Evolutionary conservation across 1,284 basidiomycete genomes (phyloP).

Genomic region (Rhodotorula mucilaginosa): DNA sequence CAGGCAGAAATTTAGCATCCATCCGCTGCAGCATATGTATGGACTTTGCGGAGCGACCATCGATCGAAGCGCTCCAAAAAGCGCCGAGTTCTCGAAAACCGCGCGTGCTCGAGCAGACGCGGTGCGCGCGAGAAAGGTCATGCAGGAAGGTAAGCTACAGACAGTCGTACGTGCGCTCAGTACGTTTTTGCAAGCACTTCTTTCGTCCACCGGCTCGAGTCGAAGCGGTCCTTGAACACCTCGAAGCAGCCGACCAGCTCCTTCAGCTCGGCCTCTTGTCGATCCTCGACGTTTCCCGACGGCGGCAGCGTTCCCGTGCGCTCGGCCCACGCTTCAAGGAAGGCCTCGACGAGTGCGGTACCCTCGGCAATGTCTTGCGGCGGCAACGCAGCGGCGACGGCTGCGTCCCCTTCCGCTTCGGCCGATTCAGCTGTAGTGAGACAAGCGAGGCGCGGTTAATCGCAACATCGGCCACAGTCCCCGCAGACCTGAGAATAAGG

Average conservation of each 20-base stretch:
- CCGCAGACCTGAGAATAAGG: neutral
- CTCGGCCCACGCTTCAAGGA: conserved; percentile 71
- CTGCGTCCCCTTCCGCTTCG: neutral
- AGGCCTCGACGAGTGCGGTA: conserved; percentile 72
- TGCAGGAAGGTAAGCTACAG: neutral
- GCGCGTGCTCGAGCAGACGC: neutral
- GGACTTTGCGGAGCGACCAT: too few relatives aligned
- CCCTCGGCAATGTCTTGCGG: conserved; percentile 57
- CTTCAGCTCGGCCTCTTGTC: conserved; percentile 59
- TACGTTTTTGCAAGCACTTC: conserved; percentile 55
- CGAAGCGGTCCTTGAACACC: conserved; percentile 65
- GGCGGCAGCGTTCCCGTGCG: conserved; percentile 14
- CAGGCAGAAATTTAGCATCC: too few relatives aligned
- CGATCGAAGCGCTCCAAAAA: too few relatives aligned
- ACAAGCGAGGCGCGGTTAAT: neutral
- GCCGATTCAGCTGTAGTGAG: neutral
- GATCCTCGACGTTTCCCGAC: conserved; percentile 16
- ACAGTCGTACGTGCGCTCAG: conserved; percentile 7
- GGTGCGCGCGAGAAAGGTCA: neutral
- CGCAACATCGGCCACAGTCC: neutral
- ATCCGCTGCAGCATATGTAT: too few relatives aligned
- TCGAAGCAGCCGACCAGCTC: conserved; percentile 66
- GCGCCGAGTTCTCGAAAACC: too few relatives aligned
- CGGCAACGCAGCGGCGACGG: neutral
- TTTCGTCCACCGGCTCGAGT: conserved; percentile 73